Base-by-base conservation (phyloP, 441 rosid species). In the Pelargonium cotyledonis region DNA sequence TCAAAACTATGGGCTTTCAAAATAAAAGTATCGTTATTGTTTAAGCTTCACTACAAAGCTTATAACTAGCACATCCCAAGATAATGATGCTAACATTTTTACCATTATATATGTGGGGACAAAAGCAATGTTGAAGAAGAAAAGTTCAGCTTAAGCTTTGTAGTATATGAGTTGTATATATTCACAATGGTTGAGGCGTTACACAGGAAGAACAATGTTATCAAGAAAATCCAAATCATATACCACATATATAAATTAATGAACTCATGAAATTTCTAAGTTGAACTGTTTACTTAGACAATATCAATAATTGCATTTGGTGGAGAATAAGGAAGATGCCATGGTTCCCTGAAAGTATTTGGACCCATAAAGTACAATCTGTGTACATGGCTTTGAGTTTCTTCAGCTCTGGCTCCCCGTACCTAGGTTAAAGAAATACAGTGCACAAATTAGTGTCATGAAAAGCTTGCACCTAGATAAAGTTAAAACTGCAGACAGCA, bases 291-390 rank as follows among this genome's bases (percentile, higher is more conserved):
- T 73, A 53, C 99, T 88, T 88, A 91, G 97, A 95, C 97, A 65
- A 91, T 90, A 78, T 90, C 94, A 74, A 89, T 90, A 78, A 91
- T 90, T 70, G 96, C 86, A 84, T 86, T 81, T 1, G 99, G 92
- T 71, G 91, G 97, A 71, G 96, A 88, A 72, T 90, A 91, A 55
- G 97, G 99, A 78, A 95, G 96, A 82, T 91, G 92, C 99, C 99
- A 94, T 47, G 96, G 99, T 73, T 94, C 97, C 80, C 97, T 88
- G 72, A 94, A 91, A 75, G 92, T 88, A 79, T 91, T 91, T 60
- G 97, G 99, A 75, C 99, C 99, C 96, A 89, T 87, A 78, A 88
- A 91, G 77, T 86, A 95, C 94, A 95, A 83, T 79, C 97, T 85
- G 82, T 89, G 85, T 47, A 89, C 97, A 70, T 95, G 99, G 81